These are phyloP conservation scores for Backusella westeae DNA, from an alignment of 192 early-diverging fungal genomes.

Conservation along the genomic window DNA sequence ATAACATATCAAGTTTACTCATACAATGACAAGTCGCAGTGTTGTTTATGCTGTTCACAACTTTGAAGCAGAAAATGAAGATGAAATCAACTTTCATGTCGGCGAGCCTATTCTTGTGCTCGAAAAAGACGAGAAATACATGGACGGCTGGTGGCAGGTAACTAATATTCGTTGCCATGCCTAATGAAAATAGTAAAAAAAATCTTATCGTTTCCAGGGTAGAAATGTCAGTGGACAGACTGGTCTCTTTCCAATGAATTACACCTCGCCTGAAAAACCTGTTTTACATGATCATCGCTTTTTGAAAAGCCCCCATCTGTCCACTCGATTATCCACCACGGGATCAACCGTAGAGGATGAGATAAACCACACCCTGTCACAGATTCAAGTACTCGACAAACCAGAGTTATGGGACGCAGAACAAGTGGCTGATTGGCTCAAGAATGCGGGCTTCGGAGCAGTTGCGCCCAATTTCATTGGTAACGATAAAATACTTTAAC, in stretches of 20 bases:
- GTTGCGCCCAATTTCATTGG: conserved; percentile 50
- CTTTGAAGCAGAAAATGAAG: conserved; percentile 60
- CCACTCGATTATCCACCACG: background rate
- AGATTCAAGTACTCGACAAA: conserved; percentile 23
- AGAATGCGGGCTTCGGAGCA: conserved; percentile 45
- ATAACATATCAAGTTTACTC: background rate
- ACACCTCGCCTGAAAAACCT: conserved; percentile 45
- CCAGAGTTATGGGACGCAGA: conserved; percentile 53
- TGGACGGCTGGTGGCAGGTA: conserved; percentile 82
- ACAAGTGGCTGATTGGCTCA: conserved; percentile 61
- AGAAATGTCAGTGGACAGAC: conserved; percentile 56
- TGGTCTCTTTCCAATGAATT: conserved; percentile 77
- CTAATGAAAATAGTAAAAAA: background rate
- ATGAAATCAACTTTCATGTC: conserved; percentile 64
- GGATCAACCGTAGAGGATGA: background rate
- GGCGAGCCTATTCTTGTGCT: conserved; percentile 68
- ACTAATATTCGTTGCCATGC: conserved; percentile 4
- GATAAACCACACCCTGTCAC: conserved; percentile 12
- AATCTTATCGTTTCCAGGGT: conserved; percentile 45
- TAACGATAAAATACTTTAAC: conserved; percentile 22
- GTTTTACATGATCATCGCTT: background rate
- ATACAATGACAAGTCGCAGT: conserved; percentile 21
- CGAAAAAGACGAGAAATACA: conserved; percentile 69
- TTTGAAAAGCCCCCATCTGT: background rate
- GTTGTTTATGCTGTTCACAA: conserved; percentile 55